Evolutionary conservation across 371 early-diverging fungal genomes (phyloP), one percentile per base, ranked within the genome.

Genomic region (Mortierella sp.): DNA sequence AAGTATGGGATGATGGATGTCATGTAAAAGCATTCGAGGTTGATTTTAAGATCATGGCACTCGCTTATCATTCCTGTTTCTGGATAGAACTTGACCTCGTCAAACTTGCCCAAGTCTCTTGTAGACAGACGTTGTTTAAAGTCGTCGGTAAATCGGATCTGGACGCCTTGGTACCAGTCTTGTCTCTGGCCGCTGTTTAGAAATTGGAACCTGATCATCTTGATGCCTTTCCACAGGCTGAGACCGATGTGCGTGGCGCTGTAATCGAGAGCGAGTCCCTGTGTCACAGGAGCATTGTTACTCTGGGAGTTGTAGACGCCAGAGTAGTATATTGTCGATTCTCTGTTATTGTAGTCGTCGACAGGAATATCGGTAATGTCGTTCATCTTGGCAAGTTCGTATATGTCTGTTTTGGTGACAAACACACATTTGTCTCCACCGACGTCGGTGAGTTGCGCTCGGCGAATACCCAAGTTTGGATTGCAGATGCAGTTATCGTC

Each of bases 211-310:
- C 44, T 15, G 44, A 44, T 5, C 44, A 44, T 44, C 44, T 44
- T 44, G 44, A 44, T 15, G 44, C 44, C 44, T 17, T 44, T 44
- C 19, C 44, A n/a, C 44, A 44, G 44, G 44, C 44, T 44, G 15
- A 44, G 15, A 21, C 19, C 44, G 44, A 44, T 44, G 44, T 44
- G 44, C 9, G 44, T 44, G 17, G 19, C 21, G 15, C 21, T 15
- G 21, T 5, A 6, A 17, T 21, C 21, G 44, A 44, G 15, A 21
- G 6, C 21, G 44, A 44, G 15, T 6, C 9, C 44, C 44, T 44
- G 44, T 6, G 21, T 21, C 15, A 44, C 44, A n/a, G 44, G 44
- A n/a, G 44, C 15, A 21, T 44, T 44, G 21, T 21, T 44, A 15
- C 19, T 21, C 15, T 21, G 19, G 6, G 44, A n/a, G 44, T 44